A percentile compares a stretch with the other conserved stretches of the same genome.
Evolutionary conservation across 2,329 filamentous ascomycete genomes (phyloP).

Genomic region (Calycina herbarum): DNA sequence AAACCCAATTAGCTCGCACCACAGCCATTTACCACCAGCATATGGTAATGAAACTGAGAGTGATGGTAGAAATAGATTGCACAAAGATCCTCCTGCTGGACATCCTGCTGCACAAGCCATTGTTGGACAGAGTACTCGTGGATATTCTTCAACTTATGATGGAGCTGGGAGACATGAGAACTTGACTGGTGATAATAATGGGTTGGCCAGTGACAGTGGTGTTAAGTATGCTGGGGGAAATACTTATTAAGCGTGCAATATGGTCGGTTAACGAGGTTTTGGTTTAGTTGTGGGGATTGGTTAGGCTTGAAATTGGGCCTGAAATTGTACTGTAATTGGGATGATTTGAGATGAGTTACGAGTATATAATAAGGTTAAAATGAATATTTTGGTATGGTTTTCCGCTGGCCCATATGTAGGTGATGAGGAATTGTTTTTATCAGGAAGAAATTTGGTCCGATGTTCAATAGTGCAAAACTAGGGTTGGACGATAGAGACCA

Average conservation of each 20-base stretch:
- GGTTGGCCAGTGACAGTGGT: not conserved
- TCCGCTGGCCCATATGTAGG: too few species aligned
- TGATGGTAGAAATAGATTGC: constrained; percentile 27
- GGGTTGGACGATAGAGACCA: too few species aligned
- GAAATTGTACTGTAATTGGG: too few species aligned
- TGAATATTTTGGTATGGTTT: too few species aligned
- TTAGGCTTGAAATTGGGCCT: too few species aligned
- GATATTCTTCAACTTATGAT: not conserved
- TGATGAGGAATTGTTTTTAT: too few species aligned
- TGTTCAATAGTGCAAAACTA: too few species aligned
- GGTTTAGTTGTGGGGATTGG: too few species aligned
- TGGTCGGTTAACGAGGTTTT: too few species aligned
- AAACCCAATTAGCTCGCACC: constrained; percentile 6
- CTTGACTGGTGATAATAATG: not conserved
- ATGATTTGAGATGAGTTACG: too few species aligned
- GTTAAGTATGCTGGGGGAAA: not conserved
- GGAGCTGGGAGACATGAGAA: not conserved
- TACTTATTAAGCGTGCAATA: not conserved
- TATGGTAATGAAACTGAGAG: not conserved
- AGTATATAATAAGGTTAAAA: too few species aligned
- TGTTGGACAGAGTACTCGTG: not conserved
- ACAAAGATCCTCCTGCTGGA: constrained; percentile 31
- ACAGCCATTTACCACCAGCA: not conserved
- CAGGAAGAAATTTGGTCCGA: too few species aligned
- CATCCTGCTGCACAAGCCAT: constrained; percentile 26